These are phyloP conservation scores for Phytopythium cucurbitacearum DNA, from an alignment of 352 stramenopile species.

Conservation along the genomic window DNA sequence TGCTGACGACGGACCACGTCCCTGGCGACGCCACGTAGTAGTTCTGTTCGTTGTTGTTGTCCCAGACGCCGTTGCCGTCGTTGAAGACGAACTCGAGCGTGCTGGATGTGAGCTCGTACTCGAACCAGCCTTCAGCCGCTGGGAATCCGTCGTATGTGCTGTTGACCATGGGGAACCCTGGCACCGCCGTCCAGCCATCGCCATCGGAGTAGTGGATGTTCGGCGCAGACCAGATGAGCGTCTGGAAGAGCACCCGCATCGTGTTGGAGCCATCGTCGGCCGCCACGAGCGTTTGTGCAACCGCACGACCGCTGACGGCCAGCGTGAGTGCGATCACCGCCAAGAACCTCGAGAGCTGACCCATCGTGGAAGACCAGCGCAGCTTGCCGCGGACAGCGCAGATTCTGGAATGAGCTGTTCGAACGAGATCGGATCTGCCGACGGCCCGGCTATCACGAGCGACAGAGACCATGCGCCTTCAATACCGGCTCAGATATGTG, in stretches of 20 bases:
- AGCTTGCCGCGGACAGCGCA: no score
- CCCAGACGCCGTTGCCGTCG: slow-evolving; percentile 34
- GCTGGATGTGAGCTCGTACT: slow-evolving; percentile 26
- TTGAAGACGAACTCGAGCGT: slow-evolving; percentile 49
- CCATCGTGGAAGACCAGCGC: no score
- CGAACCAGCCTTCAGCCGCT: slow-evolving; percentile 25
- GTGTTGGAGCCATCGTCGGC: slow-evolving; percentile 13
- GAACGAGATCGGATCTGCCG: no score
- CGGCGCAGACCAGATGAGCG: slow-evolving; percentile 12
- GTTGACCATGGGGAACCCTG: slow-evolving; percentile 26
- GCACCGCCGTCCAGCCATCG: slow-evolving; percentile 25
- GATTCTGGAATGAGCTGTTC: no score
- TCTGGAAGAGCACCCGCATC: slow-evolving; percentile 19
- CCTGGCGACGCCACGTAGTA: slow-evolving; percentile 30
- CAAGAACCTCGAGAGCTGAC: no score
- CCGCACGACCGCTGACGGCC: neutral
- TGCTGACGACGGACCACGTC: slow-evolving; percentile 33
- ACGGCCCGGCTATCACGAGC: no score
- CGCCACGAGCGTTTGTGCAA: slow-evolving; percentile 12
- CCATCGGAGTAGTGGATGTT: slow-evolving; percentile 33
- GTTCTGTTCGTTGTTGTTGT: slow-evolving; percentile 44
- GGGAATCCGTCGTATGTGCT: slow-evolving; percentile 22
- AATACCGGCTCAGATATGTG: no score
- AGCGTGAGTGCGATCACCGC: neutral
- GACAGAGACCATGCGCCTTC: no score